Evolutionary conservation across 2,329 filamentous ascomycete species (phyloP), one percentile per base, ranked within the genome.

Genomic region (Nakataea oryzae): DNA sequence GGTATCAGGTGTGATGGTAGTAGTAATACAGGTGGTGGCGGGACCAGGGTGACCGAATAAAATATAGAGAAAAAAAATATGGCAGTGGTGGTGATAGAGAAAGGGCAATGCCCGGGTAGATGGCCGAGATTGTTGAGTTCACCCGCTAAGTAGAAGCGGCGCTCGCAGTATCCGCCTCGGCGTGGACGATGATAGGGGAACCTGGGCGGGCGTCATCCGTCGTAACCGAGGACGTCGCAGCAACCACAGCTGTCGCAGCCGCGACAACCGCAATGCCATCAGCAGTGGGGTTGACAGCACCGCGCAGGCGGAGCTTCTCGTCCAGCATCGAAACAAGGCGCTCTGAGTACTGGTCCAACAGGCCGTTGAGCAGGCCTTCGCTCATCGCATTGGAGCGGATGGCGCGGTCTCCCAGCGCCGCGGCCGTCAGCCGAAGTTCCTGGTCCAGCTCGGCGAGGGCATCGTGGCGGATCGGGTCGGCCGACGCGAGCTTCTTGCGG

Each of bases 321-420:
- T 92, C 88, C 57, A 93, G 78, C 73, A 91, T 79, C 57, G 79
- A 84, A 7, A 91, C 84, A 58, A 93, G 76, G 64, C 86, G 81
- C 69, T 91, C 87, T 2, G 87, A 90, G 69, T 91, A 91, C 73
- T 90, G 85, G 66, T 91, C 89, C 9, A 93, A 75, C 57, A 92
- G 74, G 59, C 86, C 86, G 54, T 79, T 83, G 41, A 89, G 74
- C 29, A 61, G 26, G 24, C 79, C 81, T 68, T 86, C 85, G 65
- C 80, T 83, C 71, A 86, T 78, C 1, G 78, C 71, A 68, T 71
- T 70, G 71, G 77, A 82, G 65, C 82, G 75, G 63, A 79, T 81
- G 6, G 79, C 80, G 41, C 82, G 76, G 62, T 85, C 83, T 3
- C 82, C 81, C 32, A 89, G 73, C 8, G 85, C 85, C 12, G 85